Evolutionary conservation across 2,329 filamentous ascomycete genomes (phyloP).

Genomic region (Apiospora rasikravindrae): DNA sequence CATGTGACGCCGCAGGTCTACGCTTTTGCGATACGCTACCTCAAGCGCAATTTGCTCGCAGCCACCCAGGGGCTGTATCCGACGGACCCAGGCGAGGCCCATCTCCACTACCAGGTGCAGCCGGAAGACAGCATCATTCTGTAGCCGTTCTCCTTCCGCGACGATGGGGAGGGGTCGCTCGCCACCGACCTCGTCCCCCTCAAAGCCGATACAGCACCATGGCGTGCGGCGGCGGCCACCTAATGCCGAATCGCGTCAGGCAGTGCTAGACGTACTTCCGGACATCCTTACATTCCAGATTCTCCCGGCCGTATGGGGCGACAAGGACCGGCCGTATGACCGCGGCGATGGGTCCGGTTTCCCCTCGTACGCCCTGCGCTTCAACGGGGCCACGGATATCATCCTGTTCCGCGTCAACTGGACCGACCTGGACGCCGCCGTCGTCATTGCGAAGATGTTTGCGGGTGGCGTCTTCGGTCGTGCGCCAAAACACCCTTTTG

Average conservation of each 20-base stretch:
- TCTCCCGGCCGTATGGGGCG: background rate
- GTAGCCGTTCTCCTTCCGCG: background rate
- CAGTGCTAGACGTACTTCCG: background rate
- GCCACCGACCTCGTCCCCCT: background rate
- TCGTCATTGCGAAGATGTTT: background rate
- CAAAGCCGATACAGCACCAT: background rate
- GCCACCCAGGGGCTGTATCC: background rate
- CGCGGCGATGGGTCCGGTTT: background rate
- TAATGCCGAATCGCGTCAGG: background rate
- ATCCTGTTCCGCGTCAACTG: background rate
- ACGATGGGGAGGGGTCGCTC: background rate
- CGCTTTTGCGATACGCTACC: background rate
- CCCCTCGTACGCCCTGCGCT: background rate
- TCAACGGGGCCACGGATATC: background rate
- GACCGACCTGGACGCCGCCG: background rate
- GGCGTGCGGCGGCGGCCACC: background rate
- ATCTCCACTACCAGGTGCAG: background rate
- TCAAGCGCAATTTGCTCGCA: background rate
- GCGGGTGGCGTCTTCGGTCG: background rate
- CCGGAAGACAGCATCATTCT: background rate
- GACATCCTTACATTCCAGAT: background rate
- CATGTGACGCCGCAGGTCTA: background rate
- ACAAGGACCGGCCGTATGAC: background rate
- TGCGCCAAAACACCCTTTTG: background rate
- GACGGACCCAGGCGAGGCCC: background rate